Base-by-base conservation (phyloP, 805 yeast species). In the Lipomyces mesembrius region DNA sequence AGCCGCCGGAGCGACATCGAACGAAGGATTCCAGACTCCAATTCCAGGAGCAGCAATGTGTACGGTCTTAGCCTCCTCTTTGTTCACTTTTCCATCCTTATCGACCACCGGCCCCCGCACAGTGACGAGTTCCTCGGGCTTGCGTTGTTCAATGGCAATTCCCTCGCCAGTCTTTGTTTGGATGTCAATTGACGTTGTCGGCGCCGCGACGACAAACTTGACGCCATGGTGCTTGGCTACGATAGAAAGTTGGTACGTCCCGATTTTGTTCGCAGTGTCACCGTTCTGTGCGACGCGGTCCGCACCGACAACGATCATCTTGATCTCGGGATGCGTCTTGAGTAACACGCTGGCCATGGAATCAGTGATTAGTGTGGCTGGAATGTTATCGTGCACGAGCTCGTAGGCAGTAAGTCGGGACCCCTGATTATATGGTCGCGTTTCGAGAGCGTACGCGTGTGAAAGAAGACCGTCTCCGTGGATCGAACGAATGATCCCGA, bases 361-460 rank as follows among this genome's bases (percentile, higher is more conserved):
- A 75, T 94, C 99, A 11, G 97, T 89, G 69, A 94, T 85, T 67
- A 94, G 81, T 0, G 97, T 91, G 59, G 95, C 87, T 17, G 98
- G 98, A 54, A 95, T 91, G 25, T 85, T 75, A 70, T 94, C 98
- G 74, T 90, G 88, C 17, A 90, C 88, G 57, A 94, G 83, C 77
- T 94, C 99, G 78, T 87, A 94, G 0, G 98, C 93, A 0, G 98
- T 94, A 66, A 94, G 82, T 71, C 97, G 85, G 0, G 98, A 91
- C 9, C 99, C 99, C 80, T 94, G 98, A 77, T 94, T 92, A 76
- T 94, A 95, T 0, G 99, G 99, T 73, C 99, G 84, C 0, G 99
- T 94, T 76, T 94, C 99, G 74, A 94, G 83, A 5, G 97, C 94
- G 73, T 87, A 95, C 0, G 69, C 73, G 60, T 87, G 92, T 9